phyloP scores from a whole-genome alignment of 352 stramenopile species.

The Thalassiosira exigua region DNA sequence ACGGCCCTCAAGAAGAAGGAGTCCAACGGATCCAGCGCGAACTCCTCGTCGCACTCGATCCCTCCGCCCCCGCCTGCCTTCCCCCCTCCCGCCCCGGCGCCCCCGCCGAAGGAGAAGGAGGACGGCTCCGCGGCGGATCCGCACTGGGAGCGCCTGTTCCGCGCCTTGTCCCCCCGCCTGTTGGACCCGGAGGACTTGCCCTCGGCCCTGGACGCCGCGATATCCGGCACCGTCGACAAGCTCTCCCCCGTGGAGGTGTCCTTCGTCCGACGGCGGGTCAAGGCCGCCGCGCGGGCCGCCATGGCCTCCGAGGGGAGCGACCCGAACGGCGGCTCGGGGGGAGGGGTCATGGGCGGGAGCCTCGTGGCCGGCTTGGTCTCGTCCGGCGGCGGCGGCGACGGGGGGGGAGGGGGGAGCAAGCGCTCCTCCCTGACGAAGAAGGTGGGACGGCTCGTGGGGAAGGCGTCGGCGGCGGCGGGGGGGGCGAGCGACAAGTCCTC shows the following conservation, averaged over 20 bases:
- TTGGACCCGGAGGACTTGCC: conserved; percentile 77
- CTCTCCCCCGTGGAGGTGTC: conserved; percentile 65
- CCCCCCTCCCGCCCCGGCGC: neutral
- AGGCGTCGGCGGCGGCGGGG: neutral
- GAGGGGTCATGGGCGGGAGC: neutral
- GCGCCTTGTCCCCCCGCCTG: conserved; percentile 47
- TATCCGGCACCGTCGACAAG: conserved; percentile 58
- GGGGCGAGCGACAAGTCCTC: neutral
- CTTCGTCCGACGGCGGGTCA: conserved; percentile 69
- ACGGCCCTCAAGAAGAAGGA: neutral
- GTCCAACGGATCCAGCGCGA: neutral
- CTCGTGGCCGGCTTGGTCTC: neutral
- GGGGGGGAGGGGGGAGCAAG: neutral
- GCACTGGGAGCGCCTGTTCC: conserved; percentile 57
- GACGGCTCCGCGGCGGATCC: neutral
- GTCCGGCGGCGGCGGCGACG: neutral
- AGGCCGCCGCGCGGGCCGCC: conserved; percentile 32
- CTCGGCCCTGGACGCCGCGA: conserved; percentile 57
- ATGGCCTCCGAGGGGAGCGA: conserved; percentile 1
- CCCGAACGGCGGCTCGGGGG: conserved; percentile 7
- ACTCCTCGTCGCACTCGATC: neutral
- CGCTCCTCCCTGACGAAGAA: conserved; percentile 14
- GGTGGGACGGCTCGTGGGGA: conserved; percentile 17
- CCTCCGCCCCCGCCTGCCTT: neutral
- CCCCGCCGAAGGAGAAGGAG: conserved; percentile 22